These are phyloP conservation scores for Neopestalotiopsis clavispora DNA, from an alignment of 2,329 filamentous ascomycete genomes.

Conservation along the genomic window DNA sequence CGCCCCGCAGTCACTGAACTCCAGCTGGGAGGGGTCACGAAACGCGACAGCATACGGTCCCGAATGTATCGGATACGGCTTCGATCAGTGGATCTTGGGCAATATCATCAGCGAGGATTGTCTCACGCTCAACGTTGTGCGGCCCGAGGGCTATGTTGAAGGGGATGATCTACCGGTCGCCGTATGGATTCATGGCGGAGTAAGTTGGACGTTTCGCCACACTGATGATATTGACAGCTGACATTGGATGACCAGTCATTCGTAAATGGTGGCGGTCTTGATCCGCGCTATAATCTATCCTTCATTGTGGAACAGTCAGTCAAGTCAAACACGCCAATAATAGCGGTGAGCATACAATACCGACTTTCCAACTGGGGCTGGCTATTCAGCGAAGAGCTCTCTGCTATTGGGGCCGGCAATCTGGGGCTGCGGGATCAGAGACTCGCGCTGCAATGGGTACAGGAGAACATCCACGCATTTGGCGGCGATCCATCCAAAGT, in stretches of 20 bases:
- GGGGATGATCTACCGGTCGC: constrained; percentile 56
- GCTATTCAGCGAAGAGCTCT: constrained; percentile 49
- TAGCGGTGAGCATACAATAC: constrained; percentile 54
- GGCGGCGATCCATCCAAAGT: constrained; percentile 53
- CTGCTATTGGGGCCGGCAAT: constrained; percentile 51
- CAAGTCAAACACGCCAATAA: constrained; percentile 51
- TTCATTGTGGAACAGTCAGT: constrained; percentile 40
- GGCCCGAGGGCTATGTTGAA: constrained; percentile 48
- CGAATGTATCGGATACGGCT: constrained; percentile 55
- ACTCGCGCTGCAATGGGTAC: constrained; percentile 51
- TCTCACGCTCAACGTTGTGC: constrained; percentile 65
- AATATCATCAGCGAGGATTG: constrained; percentile 55
- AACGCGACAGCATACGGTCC: constrained; percentile 50
- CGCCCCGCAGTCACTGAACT: constrained; percentile 51
- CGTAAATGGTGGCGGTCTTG: constrained; percentile 45
- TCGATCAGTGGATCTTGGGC: constrained; percentile 19
- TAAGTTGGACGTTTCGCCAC: constrained; percentile 20
- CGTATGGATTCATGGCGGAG: constrained; percentile 63
- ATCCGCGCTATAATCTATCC: constrained; percentile 63
- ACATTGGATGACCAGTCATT: constrained; percentile 24
- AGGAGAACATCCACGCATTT: constrained; percentile 54
- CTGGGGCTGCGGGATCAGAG: constrained; percentile 56
- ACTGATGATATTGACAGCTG: constrained; percentile 39
- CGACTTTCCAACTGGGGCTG: constrained; percentile 58
- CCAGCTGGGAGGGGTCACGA: constrained; percentile 37